phyloP scores from a whole-genome alignment of 1,284 basidiomycete genomes.

The Ceratobasidium papillatum region DNA sequence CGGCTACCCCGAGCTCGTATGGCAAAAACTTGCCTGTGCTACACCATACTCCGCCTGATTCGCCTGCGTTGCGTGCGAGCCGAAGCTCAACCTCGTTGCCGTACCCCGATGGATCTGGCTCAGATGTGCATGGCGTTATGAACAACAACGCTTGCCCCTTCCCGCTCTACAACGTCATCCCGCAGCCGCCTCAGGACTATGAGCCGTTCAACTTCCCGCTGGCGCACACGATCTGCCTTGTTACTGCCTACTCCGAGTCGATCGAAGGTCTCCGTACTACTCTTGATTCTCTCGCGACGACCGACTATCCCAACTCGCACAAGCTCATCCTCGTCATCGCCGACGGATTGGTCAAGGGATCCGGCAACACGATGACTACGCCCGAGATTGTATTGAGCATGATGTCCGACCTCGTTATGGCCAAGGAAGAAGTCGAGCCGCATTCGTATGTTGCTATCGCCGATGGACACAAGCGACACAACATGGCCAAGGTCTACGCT shows the following conservation, averaged over 20 bases:
- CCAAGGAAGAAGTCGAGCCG: slow-evolving; percentile 77
- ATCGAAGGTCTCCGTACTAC: slow-evolving; percentile 97
- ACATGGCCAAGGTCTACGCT: slow-evolving; percentile 98
- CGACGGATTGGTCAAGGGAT: slow-evolving; percentile 98
- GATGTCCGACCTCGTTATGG: slow-evolving; percentile 96
- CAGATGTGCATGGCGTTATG: slow-evolving; percentile 29
- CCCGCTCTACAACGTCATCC: slow-evolving; percentile 89
- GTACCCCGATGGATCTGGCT: slow-evolving; percentile 39
- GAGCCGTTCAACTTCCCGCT: slow-evolving; percentile 98
- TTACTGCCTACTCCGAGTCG: slow-evolving; percentile 98
- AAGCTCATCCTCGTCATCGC: slow-evolving; percentile 96
- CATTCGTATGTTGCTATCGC: slow-evolving; percentile 99
- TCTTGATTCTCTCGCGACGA: slow-evolving; percentile 95
- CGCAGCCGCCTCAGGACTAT: slow-evolving; percentile 90
- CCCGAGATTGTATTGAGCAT: slow-evolving; percentile 95
- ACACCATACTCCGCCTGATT: slow-evolving; percentile 76
- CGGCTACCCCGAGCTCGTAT: slow-evolving; percentile 28
- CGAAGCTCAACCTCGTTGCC: slow-evolving; percentile 82
- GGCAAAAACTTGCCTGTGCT: slow-evolving; percentile 33
- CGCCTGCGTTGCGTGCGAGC: slow-evolving; percentile 76
- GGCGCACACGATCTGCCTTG: slow-evolving; percentile 92
- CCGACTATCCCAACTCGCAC: slow-evolving; percentile 98
- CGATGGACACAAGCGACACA: slow-evolving; percentile 98
- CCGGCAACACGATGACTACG: slow-evolving; percentile 85
- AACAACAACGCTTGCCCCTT: slow-evolving; percentile 76